Conservation (phyloP, 2,329 filamentous ascomycete species). For the Fusarium marasasianum region DNA sequence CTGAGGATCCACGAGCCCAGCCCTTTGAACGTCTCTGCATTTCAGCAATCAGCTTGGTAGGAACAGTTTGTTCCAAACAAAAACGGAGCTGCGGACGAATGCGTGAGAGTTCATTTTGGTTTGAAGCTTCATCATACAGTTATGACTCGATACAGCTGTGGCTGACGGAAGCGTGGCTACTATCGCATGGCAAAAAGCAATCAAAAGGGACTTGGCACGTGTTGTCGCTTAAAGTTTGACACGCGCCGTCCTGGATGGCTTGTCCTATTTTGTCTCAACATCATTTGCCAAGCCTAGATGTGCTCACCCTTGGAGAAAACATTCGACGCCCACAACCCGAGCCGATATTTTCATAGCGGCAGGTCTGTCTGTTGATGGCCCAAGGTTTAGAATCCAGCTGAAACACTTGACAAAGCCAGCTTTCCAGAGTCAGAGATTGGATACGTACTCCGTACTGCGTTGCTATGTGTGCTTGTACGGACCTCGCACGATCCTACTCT, state of each 20-base stretch:
- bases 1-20: neutral
- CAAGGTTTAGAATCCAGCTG: conserved; percentile 8
- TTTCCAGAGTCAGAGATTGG: neutral
- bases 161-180: conserved; percentile 31
- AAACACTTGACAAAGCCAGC: conserved; percentile 14
- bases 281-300: conserved; percentile 13
- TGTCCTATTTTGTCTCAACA: conserved; percentile 33
- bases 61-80: neutral
- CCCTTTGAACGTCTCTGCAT: neutral
- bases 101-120: neutral
- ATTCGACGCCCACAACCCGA: conserved; percentile 1
- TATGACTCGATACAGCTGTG: conserved; percentile 33
- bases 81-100: neutral
- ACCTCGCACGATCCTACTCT: conserved; percentile 14
- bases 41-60: neutral
- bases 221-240: conserved; percentile 42
- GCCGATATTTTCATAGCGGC: conserved; percentile 10
- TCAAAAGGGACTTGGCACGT: conserved; percentile 39
- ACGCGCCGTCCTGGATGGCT: conserved; percentile 27
- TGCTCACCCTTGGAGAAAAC: conserved; percentile 10
- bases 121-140: conserved; percentile 18
- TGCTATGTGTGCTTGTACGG: conserved; percentile 8
- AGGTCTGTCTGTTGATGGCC: neutral
- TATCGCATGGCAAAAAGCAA: conserved; percentile 36
- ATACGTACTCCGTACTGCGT: neutral